phyloP scores from a whole-genome alignment of 305 asterid genomes.

The Withania somnifera region DNA sequence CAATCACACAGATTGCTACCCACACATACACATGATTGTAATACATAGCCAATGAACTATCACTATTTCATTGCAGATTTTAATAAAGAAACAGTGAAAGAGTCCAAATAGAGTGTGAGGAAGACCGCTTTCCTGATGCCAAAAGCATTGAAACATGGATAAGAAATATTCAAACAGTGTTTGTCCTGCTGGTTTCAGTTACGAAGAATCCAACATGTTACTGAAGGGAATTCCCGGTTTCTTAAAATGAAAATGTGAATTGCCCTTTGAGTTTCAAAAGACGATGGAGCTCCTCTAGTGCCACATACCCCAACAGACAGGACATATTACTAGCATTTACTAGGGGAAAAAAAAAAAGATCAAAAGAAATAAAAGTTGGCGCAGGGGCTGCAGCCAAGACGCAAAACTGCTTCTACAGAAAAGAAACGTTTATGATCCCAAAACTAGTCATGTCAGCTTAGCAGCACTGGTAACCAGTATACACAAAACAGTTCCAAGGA shows the following conservation, averaged over 20 bases:
- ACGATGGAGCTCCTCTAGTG: background rate
- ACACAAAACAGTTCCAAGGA: background rate
- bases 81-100: background rate
- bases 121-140: background rate
- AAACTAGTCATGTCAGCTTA: too few species aligned
- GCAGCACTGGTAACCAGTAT: background rate
- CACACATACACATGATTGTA: background rate
- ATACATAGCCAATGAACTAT: background rate
- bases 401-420: background rate
- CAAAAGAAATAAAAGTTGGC: background rate
- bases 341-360: background rate
- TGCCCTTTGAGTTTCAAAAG: background rate
- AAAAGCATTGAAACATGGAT: background rate
- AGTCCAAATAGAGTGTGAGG: background rate
- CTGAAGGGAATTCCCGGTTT: background rate
- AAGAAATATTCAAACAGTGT: background rate
- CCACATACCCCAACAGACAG: background rate
- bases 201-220: background rate
- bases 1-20: background rate
- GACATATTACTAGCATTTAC: background rate
- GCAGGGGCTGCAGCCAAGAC: background rate
- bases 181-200: too few species aligned
- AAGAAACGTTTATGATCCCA: background rate
- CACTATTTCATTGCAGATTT: background rate
- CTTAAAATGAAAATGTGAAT: background rate